These are phyloP conservation scores for Aurifilum marmelostoma DNA, from an alignment of 2,329 filamentous ascomycete genomes.

Conservation along the genomic window DNA sequence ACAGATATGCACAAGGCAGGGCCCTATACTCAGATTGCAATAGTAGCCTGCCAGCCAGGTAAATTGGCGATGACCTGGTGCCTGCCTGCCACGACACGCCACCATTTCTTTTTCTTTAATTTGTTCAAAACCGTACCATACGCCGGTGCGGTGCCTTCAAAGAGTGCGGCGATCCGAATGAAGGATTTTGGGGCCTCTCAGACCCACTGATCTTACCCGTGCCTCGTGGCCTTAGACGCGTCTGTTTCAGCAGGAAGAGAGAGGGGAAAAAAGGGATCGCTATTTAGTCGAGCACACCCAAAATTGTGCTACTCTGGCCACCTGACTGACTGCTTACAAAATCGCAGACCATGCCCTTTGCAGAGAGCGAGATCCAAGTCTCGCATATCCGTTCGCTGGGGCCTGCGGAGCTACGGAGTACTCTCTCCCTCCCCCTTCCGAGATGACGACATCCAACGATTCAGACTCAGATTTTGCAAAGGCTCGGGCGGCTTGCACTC, in stretches of 20 bases:
- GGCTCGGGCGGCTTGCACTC: background rate
- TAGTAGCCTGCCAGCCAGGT: background rate
- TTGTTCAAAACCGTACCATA: background rate
- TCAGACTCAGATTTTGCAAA: conserved; percentile 5
- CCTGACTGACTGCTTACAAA: background rate
- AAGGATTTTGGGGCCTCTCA: background rate
- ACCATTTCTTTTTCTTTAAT: background rate
- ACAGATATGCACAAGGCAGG: background rate
- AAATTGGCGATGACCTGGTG: background rate
- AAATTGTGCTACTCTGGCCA: background rate
- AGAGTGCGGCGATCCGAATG: background rate
- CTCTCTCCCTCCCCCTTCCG: background rate
- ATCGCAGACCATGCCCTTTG: background rate
- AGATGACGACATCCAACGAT: conserved; percentile 10
- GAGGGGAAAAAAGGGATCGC: background rate
- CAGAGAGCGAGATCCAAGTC: background rate
- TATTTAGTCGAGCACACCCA: too few relatives aligned
- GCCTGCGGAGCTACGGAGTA: background rate
- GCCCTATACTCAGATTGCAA: too few relatives aligned
- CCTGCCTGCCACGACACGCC: background rate
- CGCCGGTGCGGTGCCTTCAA: background rate
- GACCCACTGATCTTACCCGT: background rate
- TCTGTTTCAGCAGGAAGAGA: background rate
- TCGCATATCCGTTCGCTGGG: background rate
- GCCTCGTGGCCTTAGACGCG: conserved; percentile 9